phyloP scores from a whole-genome alignment of 306 rosid species.

The Coriaria nepalensis region DNA sequence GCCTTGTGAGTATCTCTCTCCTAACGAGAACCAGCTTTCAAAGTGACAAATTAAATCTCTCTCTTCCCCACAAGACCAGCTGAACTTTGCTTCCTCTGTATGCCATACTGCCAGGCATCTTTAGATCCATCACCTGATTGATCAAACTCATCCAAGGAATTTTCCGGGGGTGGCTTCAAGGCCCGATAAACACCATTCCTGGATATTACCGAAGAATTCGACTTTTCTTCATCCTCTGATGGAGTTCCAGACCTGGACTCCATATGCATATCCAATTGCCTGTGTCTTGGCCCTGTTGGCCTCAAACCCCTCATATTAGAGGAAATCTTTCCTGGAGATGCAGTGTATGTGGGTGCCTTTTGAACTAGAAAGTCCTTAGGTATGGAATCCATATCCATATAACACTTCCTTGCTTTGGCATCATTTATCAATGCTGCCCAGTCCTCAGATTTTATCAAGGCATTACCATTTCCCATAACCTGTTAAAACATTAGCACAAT shows the following conservation, averaged over 20 bases:
- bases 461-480: constrained; percentile 93
- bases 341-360: constrained; percentile 41
- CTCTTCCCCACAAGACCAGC: constrained; percentile 59
- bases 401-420: constrained; percentile 75
- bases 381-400: constrained; percentile 74
- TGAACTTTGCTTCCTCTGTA: constrained; percentile 58
- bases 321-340: constrained; percentile 50
- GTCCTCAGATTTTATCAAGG: constrained; percentile 73
- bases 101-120: constrained; percentile 70
- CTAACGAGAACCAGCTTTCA: constrained; percentile 4
- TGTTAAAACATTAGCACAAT: constrained; percentile 26
- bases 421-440: constrained; percentile 83
- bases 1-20: background rate
- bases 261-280: constrained; percentile 57
- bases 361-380: constrained; percentile 68
- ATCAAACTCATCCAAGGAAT: constrained; percentile 53
- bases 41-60: constrained; percentile 32
- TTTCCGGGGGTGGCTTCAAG: constrained; percentile 37
- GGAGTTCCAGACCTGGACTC: constrained; percentile 67
- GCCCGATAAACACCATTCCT: constrained; percentile 68
- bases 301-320: constrained; percentile 61
- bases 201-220: constrained; percentile 21
- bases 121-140: constrained; percentile 49
- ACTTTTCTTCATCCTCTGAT: constrained; percentile 75
- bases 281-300: constrained; percentile 61